phyloP scores from a whole-genome alignment of 768 basidiomycete genomes.

The Suillus lakei region DNA sequence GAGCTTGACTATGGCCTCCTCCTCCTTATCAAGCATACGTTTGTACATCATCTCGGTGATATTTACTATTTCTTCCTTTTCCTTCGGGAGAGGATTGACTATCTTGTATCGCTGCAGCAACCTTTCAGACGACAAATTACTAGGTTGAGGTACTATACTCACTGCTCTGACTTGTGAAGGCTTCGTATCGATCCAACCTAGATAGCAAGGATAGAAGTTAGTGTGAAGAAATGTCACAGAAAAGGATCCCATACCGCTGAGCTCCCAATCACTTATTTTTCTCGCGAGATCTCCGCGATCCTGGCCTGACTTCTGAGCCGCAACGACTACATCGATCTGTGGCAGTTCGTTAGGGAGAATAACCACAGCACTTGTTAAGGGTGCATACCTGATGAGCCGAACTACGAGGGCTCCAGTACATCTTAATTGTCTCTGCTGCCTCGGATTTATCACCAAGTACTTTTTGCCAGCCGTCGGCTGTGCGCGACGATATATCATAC shows the following conservation, averaged over 20 bases:
- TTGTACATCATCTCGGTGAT: conserved; percentile 39
- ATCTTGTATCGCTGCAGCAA: conserved; percentile 40
- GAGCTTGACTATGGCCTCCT: conserved; percentile 45
- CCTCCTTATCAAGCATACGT: conserved; percentile 46
- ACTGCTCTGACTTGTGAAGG: conserved; percentile 45
- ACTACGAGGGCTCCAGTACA: conserved; percentile 33
- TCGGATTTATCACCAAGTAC: conserved; percentile 36
- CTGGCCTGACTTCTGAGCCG: conserved; percentile 31
- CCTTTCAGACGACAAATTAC: conserved; percentile 1
- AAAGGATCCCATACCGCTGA: conserved; percentile 29
- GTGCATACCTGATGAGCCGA: conserved; percentile 25
- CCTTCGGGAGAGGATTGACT: conserved; percentile 40
- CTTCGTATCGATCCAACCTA: conserved; percentile 38
- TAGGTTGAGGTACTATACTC: conserved; percentile 11
- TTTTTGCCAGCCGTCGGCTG: conserved; percentile 27
- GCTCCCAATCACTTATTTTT: conserved; percentile 45
- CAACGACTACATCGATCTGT: conserved; percentile 42
- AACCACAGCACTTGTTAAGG: background rate
- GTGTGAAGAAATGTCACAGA: background rate
- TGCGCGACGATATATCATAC: conserved; percentile 43
- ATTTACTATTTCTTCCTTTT: conserved; percentile 34
- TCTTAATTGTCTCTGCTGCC: conserved; percentile 38
- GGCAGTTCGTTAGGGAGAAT: background rate
- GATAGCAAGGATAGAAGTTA: background rate
- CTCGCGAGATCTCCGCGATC: conserved; percentile 39